Base-by-base conservation (phyloP, 441 rosid genomes). In the Erodium chrysanthum region DNA sequence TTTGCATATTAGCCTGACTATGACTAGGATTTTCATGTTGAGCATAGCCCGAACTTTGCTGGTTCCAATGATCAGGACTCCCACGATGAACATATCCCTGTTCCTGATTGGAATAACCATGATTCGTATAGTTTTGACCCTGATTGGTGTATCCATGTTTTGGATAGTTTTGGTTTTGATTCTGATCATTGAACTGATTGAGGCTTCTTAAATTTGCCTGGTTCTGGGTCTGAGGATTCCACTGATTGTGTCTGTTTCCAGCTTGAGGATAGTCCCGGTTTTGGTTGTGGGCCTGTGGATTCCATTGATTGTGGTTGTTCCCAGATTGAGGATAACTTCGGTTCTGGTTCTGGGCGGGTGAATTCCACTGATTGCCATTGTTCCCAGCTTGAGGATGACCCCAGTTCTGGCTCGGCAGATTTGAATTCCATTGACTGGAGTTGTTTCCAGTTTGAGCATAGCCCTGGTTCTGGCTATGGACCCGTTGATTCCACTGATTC, bases 241-340 rank as follows among this genome's bases (percentile, higher is more conserved):
- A 81, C 64, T 76, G 83, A 64, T 54, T 71, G 37, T 73, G 72
- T 69, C 58, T 66, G 25, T 60, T 75, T 71, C 73, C 61, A 42
- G 73, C 67, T 59, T 76, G 81, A 22, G 65, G 75, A 44, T 70
- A 70, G 6, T 69, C 74, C 40, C 68, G 81, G 65, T 61, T 75
- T 61, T 79, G 87, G 48, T 79, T 68, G 66, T 69, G 23, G 22
- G 23, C 21, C 33, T 54, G 70, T 10, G 60, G 48, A 40, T 35
- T 71, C 84, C 79, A 78, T 22, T 76, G 84, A 68, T 81, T 79
- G 61, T 20, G 63, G 37, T 44, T 68, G 27, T 4, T 22, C 22
- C 33, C 70, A 31, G 64, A 27, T 59, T 61, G 67, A 22, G 29
- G 17, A 12, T 67, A 65, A 64, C 70, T 61, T 40, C 62, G 75